Evolutionary conservation across 495 filamentous ascomycete species (phyloP).

Genomic region (Podospora bellae-mahoneyi): DNA sequence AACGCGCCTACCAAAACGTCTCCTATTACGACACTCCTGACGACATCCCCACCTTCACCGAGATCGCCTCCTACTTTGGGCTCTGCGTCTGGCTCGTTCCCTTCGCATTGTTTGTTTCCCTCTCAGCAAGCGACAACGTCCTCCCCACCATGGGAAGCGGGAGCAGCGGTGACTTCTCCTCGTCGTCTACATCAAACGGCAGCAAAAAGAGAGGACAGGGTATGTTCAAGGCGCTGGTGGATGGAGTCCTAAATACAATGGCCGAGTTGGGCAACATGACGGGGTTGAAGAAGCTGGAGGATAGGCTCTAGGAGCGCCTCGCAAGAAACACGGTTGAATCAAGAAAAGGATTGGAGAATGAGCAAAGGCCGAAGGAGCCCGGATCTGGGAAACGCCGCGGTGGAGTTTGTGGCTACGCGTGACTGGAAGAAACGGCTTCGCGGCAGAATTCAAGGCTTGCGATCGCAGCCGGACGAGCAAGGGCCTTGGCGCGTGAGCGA

Average conservation of each 20-base stretch:
- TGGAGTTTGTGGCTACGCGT: not conserved
- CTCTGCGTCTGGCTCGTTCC: slow-evolving; percentile 96
- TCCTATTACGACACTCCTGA: slow-evolving; percentile 56
- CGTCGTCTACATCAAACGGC: slow-evolving; percentile 38
- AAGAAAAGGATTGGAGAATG: no score
- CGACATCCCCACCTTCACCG: slow-evolving; percentile 79
- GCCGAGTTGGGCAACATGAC: slow-evolving; percentile 67
- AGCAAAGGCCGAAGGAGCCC: no score
- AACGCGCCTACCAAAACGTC: slow-evolving; percentile 42
- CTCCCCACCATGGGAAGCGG: slow-evolving; percentile 73
- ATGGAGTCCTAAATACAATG: slow-evolving; percentile 68
- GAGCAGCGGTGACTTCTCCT: slow-evolving; percentile 28
- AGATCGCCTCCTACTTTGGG: slow-evolving; percentile 94
- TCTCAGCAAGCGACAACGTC: slow-evolving; percentile 92
- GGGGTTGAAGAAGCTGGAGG: slow-evolving; percentile 56
- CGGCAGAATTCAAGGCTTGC: not conserved
- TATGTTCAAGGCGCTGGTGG: slow-evolving; percentile 86
- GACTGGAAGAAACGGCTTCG: not conserved
- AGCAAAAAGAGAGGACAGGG: slow-evolving; percentile 65
- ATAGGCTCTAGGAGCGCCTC: slow-evolving; percentile 23
- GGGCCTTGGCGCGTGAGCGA: not conserved
- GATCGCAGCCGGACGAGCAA: no score
- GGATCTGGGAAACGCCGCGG: not conserved
- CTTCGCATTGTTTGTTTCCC: slow-evolving; percentile 88
- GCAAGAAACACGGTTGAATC: no score